Conservation (phyloP, 441 rosid genomes). For the Aleurites moluccanus region DNA sequence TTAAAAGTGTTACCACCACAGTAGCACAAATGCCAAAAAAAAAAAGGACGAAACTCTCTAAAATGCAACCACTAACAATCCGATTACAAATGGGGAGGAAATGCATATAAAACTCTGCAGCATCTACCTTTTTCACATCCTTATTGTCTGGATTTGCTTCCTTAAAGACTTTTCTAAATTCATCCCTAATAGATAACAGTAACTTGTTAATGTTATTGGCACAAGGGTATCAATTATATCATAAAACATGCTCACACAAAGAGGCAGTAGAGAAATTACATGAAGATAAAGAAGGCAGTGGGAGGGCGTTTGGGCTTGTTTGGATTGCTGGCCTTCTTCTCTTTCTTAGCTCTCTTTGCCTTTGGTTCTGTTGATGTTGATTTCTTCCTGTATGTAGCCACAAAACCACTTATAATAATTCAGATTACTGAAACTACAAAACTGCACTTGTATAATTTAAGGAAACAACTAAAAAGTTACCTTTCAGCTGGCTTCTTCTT, state of each 20-base stretch:
- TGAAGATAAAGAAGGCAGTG: slow-evolving; percentile 81
- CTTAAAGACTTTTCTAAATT: slow-evolving; percentile 59
- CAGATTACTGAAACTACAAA: not conserved
- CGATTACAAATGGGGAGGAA: not conserved
- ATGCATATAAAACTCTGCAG: not conserved
- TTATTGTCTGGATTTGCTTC: slow-evolving; percentile 57
- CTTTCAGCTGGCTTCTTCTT: slow-evolving; percentile 72
- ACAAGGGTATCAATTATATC: not conserved
- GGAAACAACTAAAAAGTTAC: slow-evolving; percentile 19
- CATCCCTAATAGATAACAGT: slow-evolving; percentile 46
- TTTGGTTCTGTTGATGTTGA: slow-evolving; percentile 60
- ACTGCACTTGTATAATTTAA: not conserved
- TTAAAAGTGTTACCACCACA: not conserved
- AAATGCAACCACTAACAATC: not conserved
- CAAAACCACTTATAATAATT: not conserved
- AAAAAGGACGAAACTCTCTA: not conserved
- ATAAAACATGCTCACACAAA: not conserved
- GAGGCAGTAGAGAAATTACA: slow-evolving; percentile 37
- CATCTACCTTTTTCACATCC: slow-evolving; percentile 49
- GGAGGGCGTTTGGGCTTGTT: slow-evolving; percentile 77
- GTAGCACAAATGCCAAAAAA: not conserved
- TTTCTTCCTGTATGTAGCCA: slow-evolving; percentile 50
- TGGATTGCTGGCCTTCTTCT: slow-evolving; percentile 44
- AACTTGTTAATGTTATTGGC: not conserved
- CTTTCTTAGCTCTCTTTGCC: slow-evolving; percentile 57